These are phyloP conservation scores for Erigeron canadensis DNA, from an alignment of 129 eudicot genomes.

Conservation along the genomic window DNA sequence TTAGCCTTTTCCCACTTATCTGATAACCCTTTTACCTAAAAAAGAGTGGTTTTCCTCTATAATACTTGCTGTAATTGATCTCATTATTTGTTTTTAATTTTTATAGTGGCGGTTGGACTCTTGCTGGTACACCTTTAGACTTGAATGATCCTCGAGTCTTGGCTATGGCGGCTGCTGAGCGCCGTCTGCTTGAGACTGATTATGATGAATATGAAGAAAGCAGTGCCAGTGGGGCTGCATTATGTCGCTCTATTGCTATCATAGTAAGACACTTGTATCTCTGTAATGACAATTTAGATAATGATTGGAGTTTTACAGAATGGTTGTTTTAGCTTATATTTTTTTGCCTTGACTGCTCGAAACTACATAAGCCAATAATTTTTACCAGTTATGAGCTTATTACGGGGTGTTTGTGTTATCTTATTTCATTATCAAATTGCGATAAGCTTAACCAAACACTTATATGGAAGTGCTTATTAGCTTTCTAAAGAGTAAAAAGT, in stretches of 20 bases:
- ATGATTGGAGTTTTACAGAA: background rate
- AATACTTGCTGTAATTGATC: no score
- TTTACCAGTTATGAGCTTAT: no score
- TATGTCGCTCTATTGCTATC: constrained; percentile 83
- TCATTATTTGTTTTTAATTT: background rate
- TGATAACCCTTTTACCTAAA: background rate
- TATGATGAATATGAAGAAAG: constrained; percentile 76
- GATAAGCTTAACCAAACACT: no score
- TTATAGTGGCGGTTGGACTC: constrained; percentile 69
- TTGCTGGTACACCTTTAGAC: constrained; percentile 68
- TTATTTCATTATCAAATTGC: no score
- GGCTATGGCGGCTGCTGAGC: constrained; percentile 82
- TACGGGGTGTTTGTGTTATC: no score
- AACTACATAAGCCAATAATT: no score
- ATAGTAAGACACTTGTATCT: constrained; percentile 45
- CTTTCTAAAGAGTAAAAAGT: no score
- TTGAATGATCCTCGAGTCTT: constrained; percentile 74
- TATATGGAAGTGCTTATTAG: no score
- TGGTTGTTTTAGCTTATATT: no score
- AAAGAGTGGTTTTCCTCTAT: no score
- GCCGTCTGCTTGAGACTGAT: constrained; percentile 63
- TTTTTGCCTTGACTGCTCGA: no score
- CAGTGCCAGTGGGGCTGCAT: constrained; percentile 69
- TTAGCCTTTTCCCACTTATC: background rate
- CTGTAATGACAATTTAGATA: background rate